A percentile compares a stretch with the other conserved stretches of the same genome.
Conservation (phyloP, 768 basidiomycete species). For the Suillus cothurnatus region DNA sequence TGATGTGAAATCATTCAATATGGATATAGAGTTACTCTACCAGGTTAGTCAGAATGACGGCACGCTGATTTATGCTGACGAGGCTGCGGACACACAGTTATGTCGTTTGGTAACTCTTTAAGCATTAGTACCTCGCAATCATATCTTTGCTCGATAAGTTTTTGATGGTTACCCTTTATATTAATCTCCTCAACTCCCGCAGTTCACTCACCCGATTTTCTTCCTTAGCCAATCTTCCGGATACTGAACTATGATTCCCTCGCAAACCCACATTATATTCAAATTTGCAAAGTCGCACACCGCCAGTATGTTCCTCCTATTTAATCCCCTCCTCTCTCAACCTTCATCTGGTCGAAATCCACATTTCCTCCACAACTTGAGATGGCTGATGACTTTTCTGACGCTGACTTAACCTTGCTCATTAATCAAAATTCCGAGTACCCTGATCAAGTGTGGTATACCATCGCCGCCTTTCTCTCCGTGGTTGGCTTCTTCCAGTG, state of each 20-base stretch:
- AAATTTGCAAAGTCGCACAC: background rate
- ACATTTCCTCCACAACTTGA: background rate
- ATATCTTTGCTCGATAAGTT: background rate
- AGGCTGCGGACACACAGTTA: background rate
- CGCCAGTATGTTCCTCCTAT: background rate
- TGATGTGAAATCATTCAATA: background rate
- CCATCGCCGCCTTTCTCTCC: conserved; percentile 17
- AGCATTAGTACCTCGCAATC: background rate
- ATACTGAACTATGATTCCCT: background rate
- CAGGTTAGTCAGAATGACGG: background rate
- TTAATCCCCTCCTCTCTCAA: background rate
- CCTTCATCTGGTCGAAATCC: background rate
- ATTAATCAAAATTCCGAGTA: background rate
- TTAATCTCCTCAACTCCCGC: background rate
- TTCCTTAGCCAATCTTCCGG: too few species aligned
- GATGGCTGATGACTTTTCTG: conserved; percentile 1
- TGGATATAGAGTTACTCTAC: background rate
- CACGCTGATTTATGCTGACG: too few species aligned
- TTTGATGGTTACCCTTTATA: background rate
- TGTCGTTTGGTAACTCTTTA: background rate
- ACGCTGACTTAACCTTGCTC: background rate
- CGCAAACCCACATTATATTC: background rate
- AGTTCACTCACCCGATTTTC: background rate
- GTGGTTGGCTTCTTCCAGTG: conserved; percentile 28
- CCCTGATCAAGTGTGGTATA: conserved; percentile 22